Evolutionary conservation across 768 basidiomycete species (phyloP).

Genomic region (Amanita molliuscula): DNA sequence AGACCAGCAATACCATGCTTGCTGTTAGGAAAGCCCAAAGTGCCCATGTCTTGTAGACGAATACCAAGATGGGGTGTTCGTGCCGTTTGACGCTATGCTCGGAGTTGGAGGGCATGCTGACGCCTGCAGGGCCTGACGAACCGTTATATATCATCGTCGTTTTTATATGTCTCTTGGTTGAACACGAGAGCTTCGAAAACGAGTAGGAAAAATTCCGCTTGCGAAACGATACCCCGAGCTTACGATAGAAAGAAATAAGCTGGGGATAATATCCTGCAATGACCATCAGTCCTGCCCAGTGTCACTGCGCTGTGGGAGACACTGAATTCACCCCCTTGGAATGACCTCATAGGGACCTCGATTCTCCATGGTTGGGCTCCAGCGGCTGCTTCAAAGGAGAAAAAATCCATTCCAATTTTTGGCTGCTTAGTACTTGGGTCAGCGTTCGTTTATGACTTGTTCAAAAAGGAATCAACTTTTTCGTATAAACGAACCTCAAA

Average conservation of each 20-base stretch:
- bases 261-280: conserved; percentile 71
- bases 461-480: conserved; percentile 33
- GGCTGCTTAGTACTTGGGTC: conserved; percentile 31
- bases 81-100: conserved; percentile 12
- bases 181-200: conserved; percentile 40
- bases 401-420: conserved; percentile 57
- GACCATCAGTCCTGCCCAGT: not conserved
- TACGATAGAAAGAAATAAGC: conserved; percentile 56
- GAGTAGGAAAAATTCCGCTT: conserved; percentile 59
- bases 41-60: conserved; percentile 13
- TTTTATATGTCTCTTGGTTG: conserved; percentile 17
- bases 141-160: conserved; percentile 62
- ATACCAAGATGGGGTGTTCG: not conserved
- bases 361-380: conserved; percentile 38
- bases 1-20: conserved; percentile 28
- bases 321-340: conserved; percentile 54
- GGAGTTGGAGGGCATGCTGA: conserved; percentile 38
- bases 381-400: conserved; percentile 17
- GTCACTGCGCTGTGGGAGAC: not conserved
- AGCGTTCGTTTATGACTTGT: not conserved
- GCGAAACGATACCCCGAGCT: conserved; percentile 47
- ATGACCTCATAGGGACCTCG: conserved; percentile 76
- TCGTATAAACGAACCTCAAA: conserved; percentile 70
- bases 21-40: not conserved
- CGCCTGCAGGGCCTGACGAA: conserved; percentile 38